Evolutionary conservation across 345 rosid genomes (phyloP).

Genomic region (Salix exigua): DNA sequence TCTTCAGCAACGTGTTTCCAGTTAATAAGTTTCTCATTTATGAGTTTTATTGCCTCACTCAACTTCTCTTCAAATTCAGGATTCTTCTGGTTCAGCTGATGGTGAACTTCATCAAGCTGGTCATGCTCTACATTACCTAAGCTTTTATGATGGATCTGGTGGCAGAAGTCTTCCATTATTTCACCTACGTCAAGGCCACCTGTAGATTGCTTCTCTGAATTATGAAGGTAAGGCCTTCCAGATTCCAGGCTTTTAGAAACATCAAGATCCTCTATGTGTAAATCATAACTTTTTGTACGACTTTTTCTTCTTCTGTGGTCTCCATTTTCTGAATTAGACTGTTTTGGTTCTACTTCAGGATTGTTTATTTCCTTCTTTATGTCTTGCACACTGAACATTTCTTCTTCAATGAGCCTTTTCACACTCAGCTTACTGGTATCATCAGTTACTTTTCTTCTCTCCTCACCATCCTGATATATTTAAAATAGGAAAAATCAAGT

Average conservation of each 20-base stretch:
- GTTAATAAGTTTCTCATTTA: conserved; percentile 57
- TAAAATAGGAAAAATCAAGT: conserved; percentile 2
- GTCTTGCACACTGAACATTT: conserved; percentile 53
- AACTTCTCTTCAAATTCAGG: conserved; percentile 58
- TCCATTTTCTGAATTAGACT: conserved; percentile 43
- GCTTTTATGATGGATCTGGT: conserved; percentile 55
- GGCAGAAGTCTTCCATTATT: conserved; percentile 65
- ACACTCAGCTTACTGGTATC: conserved; percentile 52
- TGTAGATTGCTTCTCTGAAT: conserved; percentile 29
- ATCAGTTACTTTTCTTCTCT: conserved; percentile 20
- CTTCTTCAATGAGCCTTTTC: conserved; percentile 91
- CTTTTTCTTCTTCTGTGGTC: conserved; percentile 43
- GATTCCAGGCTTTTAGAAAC: conserved; percentile 33
- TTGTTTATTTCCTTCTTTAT: conserved; percentile 34
- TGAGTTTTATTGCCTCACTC: conserved; percentile 60
- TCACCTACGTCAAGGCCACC: conserved; percentile 49
- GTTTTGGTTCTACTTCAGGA: conserved; percentile 40
- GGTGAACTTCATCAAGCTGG: conserved; percentile 26
- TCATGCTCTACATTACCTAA: conserved; percentile 34
- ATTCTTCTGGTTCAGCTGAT: conserved; percentile 30
- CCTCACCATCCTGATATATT: conserved; percentile 53
- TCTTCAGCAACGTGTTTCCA: conserved; percentile 50
- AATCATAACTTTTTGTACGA: conserved; percentile 53
- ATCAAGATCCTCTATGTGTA: conserved; percentile 32
- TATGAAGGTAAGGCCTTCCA: conserved; percentile 23